Base-by-base conservation (phyloP, 2,329 filamentous ascomycete species). In the Aspergillus sp. region DNA sequence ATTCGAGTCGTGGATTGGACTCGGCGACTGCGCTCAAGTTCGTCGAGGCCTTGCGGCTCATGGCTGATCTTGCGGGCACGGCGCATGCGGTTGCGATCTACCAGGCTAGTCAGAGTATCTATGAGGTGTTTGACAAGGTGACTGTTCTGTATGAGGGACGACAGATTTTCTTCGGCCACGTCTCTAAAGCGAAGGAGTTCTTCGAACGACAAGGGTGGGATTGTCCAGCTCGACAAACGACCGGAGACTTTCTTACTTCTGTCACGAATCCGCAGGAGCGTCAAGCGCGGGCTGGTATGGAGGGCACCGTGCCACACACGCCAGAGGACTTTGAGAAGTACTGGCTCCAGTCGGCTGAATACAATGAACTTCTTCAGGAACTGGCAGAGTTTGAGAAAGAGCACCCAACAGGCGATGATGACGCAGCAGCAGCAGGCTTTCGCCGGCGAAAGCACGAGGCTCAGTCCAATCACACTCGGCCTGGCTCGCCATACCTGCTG, bases 401-500 rank as follows among this genome's bases (percentile, higher is more conserved):
- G 31, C 75, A 76, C 59, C 77, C 47, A 22, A 19, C 22, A 11
- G 53, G 43, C 0, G 28, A 47, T 11, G 34, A 53, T 11, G 19
- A 57, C 28, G 7, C 78, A 1, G 60, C 79, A 5, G 71, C 72
- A 45, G 67, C 68, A 41, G 65, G 67, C 4, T 77, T 80, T 54
- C 71, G 73, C 34, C 59, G 74, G 52, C 73, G 75, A 8, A 72
- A 80, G 47, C 69, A 67, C 52, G 66, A 73, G 38, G 69, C 74
- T 17, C 77, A 81, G 60, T 73, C 79, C 17, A 76, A 77, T 49
- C 65, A 72, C 43, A 76, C 76, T 52, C 88, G 91, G 1, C 74
- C 83, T 48, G 86, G 86, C 74, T 95, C 91, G 0, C 92, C 93
- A 0, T 97, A 89, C 75, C 95, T 92, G 1, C 81, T 97, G 30